Evolutionary conservation across 768 basidiomycete species (phyloP).

Genomic region (Harrya chromipes): DNA sequence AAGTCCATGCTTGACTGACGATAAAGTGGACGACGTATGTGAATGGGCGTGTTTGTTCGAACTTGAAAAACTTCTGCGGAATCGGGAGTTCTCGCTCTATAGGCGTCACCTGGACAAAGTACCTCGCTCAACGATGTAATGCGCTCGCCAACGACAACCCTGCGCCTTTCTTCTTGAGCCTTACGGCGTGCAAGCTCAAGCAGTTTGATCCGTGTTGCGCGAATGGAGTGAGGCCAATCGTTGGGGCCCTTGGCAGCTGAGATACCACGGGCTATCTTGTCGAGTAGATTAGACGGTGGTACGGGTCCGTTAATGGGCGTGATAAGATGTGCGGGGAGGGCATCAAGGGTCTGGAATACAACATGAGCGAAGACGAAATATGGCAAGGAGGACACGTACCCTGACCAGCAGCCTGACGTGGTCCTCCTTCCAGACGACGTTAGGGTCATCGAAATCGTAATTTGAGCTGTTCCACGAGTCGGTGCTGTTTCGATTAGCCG

Average conservation of each 20-base stretch:
- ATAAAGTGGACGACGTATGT: conserved; percentile 57
- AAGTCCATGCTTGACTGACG: conserved; percentile 89
- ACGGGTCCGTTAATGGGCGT: conserved; percentile 84
- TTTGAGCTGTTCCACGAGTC: conserved; percentile 87
- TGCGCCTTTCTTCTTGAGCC: conserved; percentile 51
- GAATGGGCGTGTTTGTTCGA: conserved; percentile 46
- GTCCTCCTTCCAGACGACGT: conserved; percentile 73
- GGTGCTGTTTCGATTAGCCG: conserved; percentile 58
- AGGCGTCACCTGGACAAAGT: conserved; percentile 6
- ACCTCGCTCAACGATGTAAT: conserved; percentile 18
- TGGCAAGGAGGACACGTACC: conserved; percentile 38
- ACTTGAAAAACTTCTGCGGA: conserved; percentile 41
- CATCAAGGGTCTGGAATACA: conserved; percentile 62
- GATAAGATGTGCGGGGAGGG: conserved; percentile 77
- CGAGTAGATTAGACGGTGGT: conserved; percentile 81
- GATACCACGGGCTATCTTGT: conserved; percentile 81
- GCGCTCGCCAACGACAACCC: conserved; percentile 47
- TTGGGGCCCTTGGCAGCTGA: conserved; percentile 67
- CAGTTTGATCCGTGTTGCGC: conserved; percentile 79
- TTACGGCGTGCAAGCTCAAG: conserved; percentile 71
- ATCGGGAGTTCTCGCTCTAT: conserved; percentile 25
- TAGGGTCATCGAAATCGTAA: conserved; percentile 55
- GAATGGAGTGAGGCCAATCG: conserved; percentile 82
- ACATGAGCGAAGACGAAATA: conserved; percentile 5
- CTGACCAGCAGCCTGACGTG: conserved; percentile 64